Evolutionary conservation across 2,329 filamentous ascomycete species (phyloP), one percentile per base, ranked within the genome.

Genomic region (Apiospora hydei): DNA sequence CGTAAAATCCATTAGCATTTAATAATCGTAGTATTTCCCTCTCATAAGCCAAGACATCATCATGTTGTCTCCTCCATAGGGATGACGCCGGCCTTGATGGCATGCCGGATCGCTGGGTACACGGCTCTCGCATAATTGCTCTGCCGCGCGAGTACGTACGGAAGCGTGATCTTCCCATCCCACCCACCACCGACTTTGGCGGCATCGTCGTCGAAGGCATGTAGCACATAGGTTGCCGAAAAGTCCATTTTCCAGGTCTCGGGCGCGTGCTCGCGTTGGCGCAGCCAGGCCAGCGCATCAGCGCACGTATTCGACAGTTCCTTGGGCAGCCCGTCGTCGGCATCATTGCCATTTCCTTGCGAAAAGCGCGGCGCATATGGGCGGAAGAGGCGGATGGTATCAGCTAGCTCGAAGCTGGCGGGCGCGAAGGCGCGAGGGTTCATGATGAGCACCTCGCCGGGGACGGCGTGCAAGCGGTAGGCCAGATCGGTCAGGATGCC

Each of bases 171-270:
- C 41, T 72, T 72, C 11, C 72, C 57, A 67, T 76, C 71, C 76
- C 75, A 77, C 7, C 73, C 74, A 4, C 57, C 13, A 8, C 77
- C 73, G 30, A 69, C 51, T n/a, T 68, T 8, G 2, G 66, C 26
- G 18, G 66, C 41, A 43, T 67, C 18, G 51, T 71, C 73, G 67
- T 77, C 76, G 24, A 77, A 77, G 0, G 76, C 76, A 47, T 78
- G 77, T 24, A 78, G 49, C 21, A 78, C 71, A 64, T 78, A 78
- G 30, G 76, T 74, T 30, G 73, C 71, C n/a, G 76, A 78, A 41
- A 78, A 77, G 61, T 78, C 77, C n/a, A 76, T 73, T 72, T 77
- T 74, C 74, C 72, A 75, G 8, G 73, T 67, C 68, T 77, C 74
- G 67, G 41, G 73, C 43, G 67, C 51, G 53, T 66, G 41, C 71